Conservation (phyloP, 2,329 filamentous ascomycete genomes). For the Fusarium sp. region DNA sequence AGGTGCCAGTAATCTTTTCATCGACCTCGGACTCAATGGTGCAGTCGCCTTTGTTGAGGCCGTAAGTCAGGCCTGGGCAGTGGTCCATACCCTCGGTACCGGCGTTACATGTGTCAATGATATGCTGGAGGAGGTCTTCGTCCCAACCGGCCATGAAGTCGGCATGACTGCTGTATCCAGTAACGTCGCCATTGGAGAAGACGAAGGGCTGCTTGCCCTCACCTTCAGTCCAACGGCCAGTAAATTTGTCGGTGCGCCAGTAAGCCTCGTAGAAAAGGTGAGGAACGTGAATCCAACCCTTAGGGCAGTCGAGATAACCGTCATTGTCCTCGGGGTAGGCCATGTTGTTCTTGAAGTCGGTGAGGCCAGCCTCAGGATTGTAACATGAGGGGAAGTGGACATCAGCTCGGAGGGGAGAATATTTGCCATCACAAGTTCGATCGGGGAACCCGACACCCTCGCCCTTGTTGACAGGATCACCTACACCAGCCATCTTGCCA, state of each 20-base stretch:
- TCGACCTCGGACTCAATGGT: conserved; percentile 57
- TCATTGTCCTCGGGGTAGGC: conserved; percentile 63
- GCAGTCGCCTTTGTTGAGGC: conserved; percentile 61
- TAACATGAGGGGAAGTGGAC: conserved; percentile 79
- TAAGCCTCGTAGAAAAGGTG: conserved; percentile 68
- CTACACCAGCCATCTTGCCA: conserved; percentile 63
- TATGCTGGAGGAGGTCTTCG: conserved; percentile 67
- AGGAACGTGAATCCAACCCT: conserved; percentile 62
- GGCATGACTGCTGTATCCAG: conserved; percentile 74
- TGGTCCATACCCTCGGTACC: conserved; percentile 67
- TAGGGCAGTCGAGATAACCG: conserved; percentile 62
- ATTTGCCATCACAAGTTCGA: conserved; percentile 69
- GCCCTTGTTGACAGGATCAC: conserved; percentile 61
- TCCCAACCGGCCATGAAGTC: conserved; percentile 82
- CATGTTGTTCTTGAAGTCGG: conserved; percentile 71
- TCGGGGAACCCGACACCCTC: conserved; percentile 73
- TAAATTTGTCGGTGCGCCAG: conserved; percentile 65
- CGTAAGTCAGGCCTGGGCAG: conserved; percentile 65
- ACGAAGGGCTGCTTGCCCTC: conserved; percentile 70
- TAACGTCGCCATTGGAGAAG: conserved; percentile 72
- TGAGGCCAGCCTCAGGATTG: conserved; percentile 67
- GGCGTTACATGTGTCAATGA: conserved; percentile 72
- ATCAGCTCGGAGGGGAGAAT: conserved; percentile 70
- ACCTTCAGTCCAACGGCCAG: conserved; percentile 61
- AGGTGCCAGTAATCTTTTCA: conserved; percentile 53